Evolutionary conservation across 208 protist species (phyloP), one percentile per base, ranked within the genome.

Genomic region (Leishmania braziliensis): DNA sequence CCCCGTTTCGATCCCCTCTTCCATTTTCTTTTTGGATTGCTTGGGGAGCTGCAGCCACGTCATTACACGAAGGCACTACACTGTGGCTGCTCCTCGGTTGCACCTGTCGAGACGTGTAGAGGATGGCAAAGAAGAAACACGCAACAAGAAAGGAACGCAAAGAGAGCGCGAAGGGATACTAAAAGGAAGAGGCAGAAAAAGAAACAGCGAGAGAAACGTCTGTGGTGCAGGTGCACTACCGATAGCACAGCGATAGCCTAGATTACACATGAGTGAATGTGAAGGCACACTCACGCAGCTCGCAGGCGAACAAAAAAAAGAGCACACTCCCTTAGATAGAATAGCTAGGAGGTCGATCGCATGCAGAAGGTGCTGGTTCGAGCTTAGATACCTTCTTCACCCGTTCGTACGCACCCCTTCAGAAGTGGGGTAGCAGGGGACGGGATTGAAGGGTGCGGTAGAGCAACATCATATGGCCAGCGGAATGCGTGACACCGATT

Each of bases 281-380:
- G 66, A 43, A 50, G 43, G 66, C 33, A 73, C 69, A 48, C 69
- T 29, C 69, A 73, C 69, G 10, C 69, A 73, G 46, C 39, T 33
- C 54, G 46, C 1, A 73, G 20, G 12, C 18, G 36, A 73, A 16
- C 3, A 12, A 20, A 16, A 73, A 20, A 48, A 73, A 54, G 26
- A 20, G 26, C 43, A 46, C 43, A 33, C 39, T 16, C n/a, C 1
- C 26, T 50, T 3, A 33, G 23, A 72, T 10, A 72, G 12, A 73
- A 23, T 73, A 54, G 69, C 5, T 29, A 54, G 23, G 39, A 71
- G 18, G 12, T 43, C 33, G 63, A 43, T 8, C 33, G 26, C 6
- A 36, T 12, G 33, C 63, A 43, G n/a, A 73, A 65, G 10, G 23
- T 23, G 16, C 10, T 50, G 46, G 33, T 29, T 5, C 18, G 23